Base-by-base conservation (phyloP, 108 stramenopile species). In the Conticribra weissflogii region DNA sequence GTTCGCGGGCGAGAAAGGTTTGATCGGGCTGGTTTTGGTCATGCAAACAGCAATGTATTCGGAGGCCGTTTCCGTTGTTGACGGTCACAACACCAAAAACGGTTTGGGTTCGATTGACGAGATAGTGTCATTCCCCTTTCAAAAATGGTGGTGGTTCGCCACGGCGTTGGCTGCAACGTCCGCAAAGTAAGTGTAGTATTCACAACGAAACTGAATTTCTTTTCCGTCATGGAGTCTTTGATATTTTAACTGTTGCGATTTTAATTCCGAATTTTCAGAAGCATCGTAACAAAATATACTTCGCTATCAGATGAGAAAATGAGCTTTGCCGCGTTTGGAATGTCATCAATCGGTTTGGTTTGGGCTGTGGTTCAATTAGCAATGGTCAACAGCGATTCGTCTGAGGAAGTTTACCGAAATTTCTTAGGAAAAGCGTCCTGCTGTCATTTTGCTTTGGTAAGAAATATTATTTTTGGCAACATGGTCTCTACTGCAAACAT, bases 131-230 rank as follows among this genome's bases (percentile, higher is more conserved):
- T 72, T 61, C 66, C 34, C 54, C 25, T 15, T 76, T 32, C 74
- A 78, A 50, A 87, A 90, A 44, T 90, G 85, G 83, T 90, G 83
- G 85, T 87, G 85, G 86, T 90, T 87, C 66, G 59, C 63, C 9
- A 84, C 88, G 23, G 75, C 74, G 41, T 29, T 72, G 61, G 54
- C 83, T 73, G 51, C 52, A 36, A 68, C 74, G 19, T 72, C 63
- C 41, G 70, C 78, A 54, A 59, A 58, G 66, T 70, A 45, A 25
- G 61, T n/a, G n/a, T n/a, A n/a, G n/a, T n/a, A n/a, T n/a, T n/a
- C n/a, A n/a, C n/a, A n/a, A n/a, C n/a, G n/a, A n/a, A n/a, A n/a
- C n/a, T n/a, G n/a, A n/a, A n/a, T n/a, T n/a, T n/a, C n/a, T n/a
- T n/a, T n/a, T n/a, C n/a, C n/a, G n/a, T n/a, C n/a, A n/a, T n/a